These are phyloP conservation scores for Suhomyces bolitotheri DNA, from an alignment of 1,139 yeast genomes.

Conservation along the genomic window DNA sequence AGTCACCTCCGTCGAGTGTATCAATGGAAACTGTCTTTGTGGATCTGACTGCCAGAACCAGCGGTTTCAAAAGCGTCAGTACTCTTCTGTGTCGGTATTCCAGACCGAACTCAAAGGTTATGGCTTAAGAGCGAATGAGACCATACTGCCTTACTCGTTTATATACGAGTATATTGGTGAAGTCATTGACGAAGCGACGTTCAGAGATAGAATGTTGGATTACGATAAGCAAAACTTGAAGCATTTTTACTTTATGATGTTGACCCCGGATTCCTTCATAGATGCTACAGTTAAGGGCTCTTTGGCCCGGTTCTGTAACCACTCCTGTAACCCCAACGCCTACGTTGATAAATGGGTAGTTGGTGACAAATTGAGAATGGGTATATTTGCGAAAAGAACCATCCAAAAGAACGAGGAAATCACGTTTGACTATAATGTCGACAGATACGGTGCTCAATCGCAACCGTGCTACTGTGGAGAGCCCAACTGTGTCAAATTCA, in stretches of 20 bases:
- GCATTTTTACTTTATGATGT: constrained; percentile 97
- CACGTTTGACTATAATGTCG: constrained; percentile 94
- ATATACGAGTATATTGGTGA: constrained; percentile 94
- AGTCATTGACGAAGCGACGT: constrained; percentile 75
- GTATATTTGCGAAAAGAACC: constrained; percentile 80
- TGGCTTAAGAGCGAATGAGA: constrained; percentile 73
- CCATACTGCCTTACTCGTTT: constrained; percentile 63
- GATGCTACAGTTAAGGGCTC: constrained; percentile 92
- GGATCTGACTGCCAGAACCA: constrained; percentile 84
- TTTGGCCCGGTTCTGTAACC: constrained; percentile 88
- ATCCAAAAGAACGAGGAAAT: constrained; percentile 85
- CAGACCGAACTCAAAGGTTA: constrained; percentile 84
- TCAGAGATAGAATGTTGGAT: constrained; percentile 68
- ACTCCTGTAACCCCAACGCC: constrained; percentile 92
- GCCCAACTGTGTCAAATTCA: constrained; percentile 83
- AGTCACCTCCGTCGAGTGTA: constrained; percentile 89
- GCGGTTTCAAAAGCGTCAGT: constrained; percentile 74
- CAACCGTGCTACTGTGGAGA: constrained; percentile 97
- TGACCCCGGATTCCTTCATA: constrained; percentile 86
- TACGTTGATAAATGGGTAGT: constrained; percentile 98
- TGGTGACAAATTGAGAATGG: constrained; percentile 87
- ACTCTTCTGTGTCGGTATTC: constrained; percentile 73
- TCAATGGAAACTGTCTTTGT: constrained; percentile 68
- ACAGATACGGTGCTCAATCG: constrained; percentile 91
- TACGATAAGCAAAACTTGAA: constrained; percentile 72